Evolutionary conservation across 2,329 filamentous ascomycete species (phyloP).

Genomic region (Arthrobotrys entomopaga): DNA sequence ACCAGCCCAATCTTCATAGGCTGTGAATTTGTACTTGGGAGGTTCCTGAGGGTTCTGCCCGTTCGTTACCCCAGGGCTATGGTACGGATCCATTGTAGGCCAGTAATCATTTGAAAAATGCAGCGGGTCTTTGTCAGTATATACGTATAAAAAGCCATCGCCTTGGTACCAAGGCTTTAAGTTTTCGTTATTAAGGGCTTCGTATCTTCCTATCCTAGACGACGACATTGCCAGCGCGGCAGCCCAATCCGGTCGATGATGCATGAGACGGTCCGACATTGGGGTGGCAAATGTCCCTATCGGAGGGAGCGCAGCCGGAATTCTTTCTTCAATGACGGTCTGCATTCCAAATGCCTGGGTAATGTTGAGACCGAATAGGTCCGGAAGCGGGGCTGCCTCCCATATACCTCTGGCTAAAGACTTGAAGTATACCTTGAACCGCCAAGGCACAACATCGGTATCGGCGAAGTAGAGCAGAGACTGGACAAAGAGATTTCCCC

Average conservation of each 20-base stretch:
- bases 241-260: slow-evolving; percentile 48
- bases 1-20: slow-evolving; percentile 54
- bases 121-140: slow-evolving; percentile 52
- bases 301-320: slow-evolving; percentile 20
- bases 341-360: slow-evolving; percentile 47
- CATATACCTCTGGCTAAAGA: slow-evolving; percentile 42
- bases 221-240: slow-evolving; percentile 55
- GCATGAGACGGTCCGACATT: slow-evolving; percentile 54
- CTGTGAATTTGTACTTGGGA: slow-evolving; percentile 46
- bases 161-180: slow-evolving; percentile 53
- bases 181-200: slow-evolving; percentile 55
- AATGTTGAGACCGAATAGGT: slow-evolving; percentile 48
- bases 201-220: slow-evolving; percentile 48
- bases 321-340: slow-evolving; percentile 38
- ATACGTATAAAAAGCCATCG: slow-evolving; percentile 55
- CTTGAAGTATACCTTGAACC: slow-evolving; percentile 35
- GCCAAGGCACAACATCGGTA: slow-evolving; percentile 35
- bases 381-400: slow-evolving; percentile 41
- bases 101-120: slow-evolving; percentile 55
- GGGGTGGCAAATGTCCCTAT: slow-evolving; percentile 44
- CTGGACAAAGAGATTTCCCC: slow-evolving; percentile 46
- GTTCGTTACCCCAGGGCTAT: slow-evolving; percentile 54
- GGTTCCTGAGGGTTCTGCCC: slow-evolving; percentile 48
- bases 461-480: slow-evolving; percentile 48
- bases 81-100: slow-evolving; percentile 56